phyloP scores from a whole-genome alignment of 2,329 filamentous ascomycete species.

The Trichoderma atrobrunneum region DNA sequence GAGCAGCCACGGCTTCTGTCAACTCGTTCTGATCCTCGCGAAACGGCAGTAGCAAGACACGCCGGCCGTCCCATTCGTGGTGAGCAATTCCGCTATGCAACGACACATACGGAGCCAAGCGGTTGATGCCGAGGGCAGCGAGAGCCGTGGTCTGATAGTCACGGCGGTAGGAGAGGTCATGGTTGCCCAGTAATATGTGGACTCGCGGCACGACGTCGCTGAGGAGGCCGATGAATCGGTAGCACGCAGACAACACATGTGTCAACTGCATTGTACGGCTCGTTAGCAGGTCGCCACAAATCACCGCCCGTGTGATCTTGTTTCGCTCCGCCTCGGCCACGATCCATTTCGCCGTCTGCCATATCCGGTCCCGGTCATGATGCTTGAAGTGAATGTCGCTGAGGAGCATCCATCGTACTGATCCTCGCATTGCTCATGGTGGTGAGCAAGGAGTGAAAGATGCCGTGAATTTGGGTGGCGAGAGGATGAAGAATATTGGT shows the following conservation, averaged over 20 bases:
- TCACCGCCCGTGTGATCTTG: slow-evolving; percentile 19
- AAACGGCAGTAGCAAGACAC: slow-evolving; percentile 25
- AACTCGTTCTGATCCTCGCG: slow-evolving; percentile 25
- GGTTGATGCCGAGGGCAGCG: slow-evolving; percentile 22
- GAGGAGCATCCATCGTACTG: slow-evolving; percentile 23
- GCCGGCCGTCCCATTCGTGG: slow-evolving; percentile 24
- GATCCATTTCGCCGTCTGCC: slow-evolving; percentile 25
- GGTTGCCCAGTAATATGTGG: slow-evolving; percentile 27
- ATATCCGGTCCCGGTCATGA: slow-evolving; percentile 22
- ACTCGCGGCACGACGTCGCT: slow-evolving; percentile 22
- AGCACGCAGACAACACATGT: slow-evolving; percentile 23
- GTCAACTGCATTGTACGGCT: slow-evolving; percentile 23
- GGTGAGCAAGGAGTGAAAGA: background rate
- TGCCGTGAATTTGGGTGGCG: background rate
- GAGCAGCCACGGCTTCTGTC: slow-evolving; percentile 20
- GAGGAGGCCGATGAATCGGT: slow-evolving; percentile 22
- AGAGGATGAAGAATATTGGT: background rate
- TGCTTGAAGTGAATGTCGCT: slow-evolving; percentile 26
- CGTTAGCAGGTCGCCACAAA: slow-evolving; percentile 26
- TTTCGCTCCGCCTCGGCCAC: slow-evolving; percentile 21
- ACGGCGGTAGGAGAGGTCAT: slow-evolving; percentile 27
- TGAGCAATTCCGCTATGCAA: slow-evolving; percentile 21
- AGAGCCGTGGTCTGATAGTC: slow-evolving; percentile 27
- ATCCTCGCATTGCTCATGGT: background rate
- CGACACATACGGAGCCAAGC: slow-evolving; percentile 21